Base-by-base conservation (phyloP, 192 early-diverging fungal genomes). In the Oehlia diaphana region DNA sequence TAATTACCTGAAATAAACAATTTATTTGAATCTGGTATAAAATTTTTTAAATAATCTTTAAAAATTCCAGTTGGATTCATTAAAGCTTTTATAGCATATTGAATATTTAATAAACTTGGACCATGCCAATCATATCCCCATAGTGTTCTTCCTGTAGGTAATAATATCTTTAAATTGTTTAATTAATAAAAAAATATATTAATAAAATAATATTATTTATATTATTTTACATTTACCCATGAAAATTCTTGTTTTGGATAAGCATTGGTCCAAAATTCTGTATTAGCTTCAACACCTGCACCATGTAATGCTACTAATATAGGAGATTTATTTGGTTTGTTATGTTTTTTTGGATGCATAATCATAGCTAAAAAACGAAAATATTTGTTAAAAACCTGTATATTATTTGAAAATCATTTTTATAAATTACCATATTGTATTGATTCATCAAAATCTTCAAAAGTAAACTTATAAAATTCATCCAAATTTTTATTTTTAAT, bases 111-210 rank as follows among this genome's bases (percentile, higher is more conserved):
- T 64, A 85, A 84, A 23, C 91, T 92, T 10, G 92, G 88, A 2
- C 93, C 93, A 78, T 94, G 93, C 93, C 93, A 94, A 78, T 94
- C 93, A 69, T 89, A 94, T 5, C 93, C 93, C 93, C 93, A 94
- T 63, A 91, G 79, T 2, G 92, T 91, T 81, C 93, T 77, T 26
- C 93, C 93, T 3, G 92, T 93, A 21, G 93, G 92, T 61, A 87
- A 89, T 1, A 94, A 79, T 39, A 93, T 82, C 91, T 92, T 74
- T 13, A 67, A 53, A 47, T 21, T 47, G 39, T 6, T 35, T 9
- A 33, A 65, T 1, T 16, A 35, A 2, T 4, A 4, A 44, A 10
- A 72, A 31, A 4, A 14, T 26, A 19, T 31, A 16, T 19, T 49
- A 13, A 26, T 62, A 62, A n/a, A 69, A 47, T 0, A 42, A 6